Evolutionary conservation across 2,329 filamentous ascomycete genomes (phyloP).

Genomic region (Esteya vermicola): DNA sequence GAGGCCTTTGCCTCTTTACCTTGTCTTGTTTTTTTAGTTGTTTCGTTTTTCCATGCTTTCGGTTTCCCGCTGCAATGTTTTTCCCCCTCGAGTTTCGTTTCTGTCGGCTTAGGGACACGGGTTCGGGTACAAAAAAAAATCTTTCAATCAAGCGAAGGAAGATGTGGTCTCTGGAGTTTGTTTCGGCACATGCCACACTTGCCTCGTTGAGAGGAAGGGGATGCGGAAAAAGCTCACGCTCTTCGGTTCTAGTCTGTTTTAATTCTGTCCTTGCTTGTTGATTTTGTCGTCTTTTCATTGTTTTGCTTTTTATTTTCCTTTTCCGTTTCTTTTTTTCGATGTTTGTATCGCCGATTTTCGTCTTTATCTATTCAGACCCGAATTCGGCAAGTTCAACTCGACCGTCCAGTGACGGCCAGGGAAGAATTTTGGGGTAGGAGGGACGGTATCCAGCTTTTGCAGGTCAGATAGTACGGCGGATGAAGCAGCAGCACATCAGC

Average conservation of each 20-base stretch:
- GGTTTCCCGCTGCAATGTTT: no score
- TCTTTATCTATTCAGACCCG: no score
- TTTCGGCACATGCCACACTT: not conserved
- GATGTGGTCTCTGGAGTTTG: slow-evolving; percentile 3
- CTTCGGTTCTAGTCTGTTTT: not conserved
- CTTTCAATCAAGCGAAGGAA: slow-evolving; percentile 1
- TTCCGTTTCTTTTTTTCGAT: slow-evolving; percentile 1
- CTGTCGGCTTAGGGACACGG: slow-evolving; percentile 4
- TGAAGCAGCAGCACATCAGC: slow-evolving; percentile 6
- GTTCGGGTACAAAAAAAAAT: slow-evolving; percentile 2
- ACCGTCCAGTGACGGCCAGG: no score
- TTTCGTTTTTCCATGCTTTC: not conserved
- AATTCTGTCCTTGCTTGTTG: not conserved
- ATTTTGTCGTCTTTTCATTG: not conserved
- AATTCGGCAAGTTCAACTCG: no score
- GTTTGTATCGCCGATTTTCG: not conserved
- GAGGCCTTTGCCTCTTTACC: not conserved
- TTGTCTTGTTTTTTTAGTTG: not conserved
- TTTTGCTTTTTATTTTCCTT: not conserved
- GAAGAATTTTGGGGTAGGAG: slow-evolving; percentile 1
- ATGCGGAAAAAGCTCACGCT: not conserved
- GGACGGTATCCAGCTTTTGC: slow-evolving; percentile 4
- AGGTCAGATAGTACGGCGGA: slow-evolving; percentile 12
- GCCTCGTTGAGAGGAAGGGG: not conserved
- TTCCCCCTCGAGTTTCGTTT: slow-evolving; percentile 1